Evolutionary conservation across 2,329 filamentous ascomycete genomes (phyloP).

Genomic region (Ascochyta clinopodiicola): DNA sequence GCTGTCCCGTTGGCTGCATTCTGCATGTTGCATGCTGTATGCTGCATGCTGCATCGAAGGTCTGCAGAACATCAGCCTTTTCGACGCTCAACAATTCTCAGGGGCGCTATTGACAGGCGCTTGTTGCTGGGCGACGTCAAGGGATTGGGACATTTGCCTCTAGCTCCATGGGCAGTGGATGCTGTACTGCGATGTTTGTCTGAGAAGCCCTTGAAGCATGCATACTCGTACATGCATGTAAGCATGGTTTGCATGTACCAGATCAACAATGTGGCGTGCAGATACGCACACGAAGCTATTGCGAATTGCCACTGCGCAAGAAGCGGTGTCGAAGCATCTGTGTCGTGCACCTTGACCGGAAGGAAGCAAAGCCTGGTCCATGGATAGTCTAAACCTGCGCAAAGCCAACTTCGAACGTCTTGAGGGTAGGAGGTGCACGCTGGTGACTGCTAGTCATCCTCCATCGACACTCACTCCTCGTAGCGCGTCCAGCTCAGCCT

Average conservation of each 20-base stretch:
- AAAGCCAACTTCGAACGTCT: neutral
- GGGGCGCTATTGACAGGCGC: neutral
- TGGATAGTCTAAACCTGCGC: neutral
- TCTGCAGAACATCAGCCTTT: slow-evolving; percentile 14
- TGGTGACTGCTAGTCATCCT: neutral
- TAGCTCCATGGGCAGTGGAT: neutral
- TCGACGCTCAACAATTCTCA: neutral
- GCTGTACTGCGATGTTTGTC: neutral
- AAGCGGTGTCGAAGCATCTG: slow-evolving; percentile 6
- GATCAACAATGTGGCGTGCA: neutral
- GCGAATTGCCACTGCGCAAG: neutral
- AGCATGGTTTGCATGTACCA: neutral
- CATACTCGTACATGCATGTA: neutral
- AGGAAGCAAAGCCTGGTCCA: neutral
- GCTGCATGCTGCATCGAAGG: slow-evolving; percentile 16
- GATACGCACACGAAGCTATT: neutral
- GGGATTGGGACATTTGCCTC: neutral
- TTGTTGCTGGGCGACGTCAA: neutral
- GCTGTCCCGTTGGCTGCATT: slow-evolving; percentile 4
- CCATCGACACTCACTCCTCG: neutral
- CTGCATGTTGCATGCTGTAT: slow-evolving; percentile 5
- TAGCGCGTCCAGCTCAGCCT: neutral
- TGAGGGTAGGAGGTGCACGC: neutral
- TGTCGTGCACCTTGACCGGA: slow-evolving; percentile 2
- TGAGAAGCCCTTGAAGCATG: neutral